Evolutionary conservation across 768 basidiomycete genomes (phyloP), one percentile per base, ranked within the genome.

Genomic region (Panellus pusillus): DNA sequence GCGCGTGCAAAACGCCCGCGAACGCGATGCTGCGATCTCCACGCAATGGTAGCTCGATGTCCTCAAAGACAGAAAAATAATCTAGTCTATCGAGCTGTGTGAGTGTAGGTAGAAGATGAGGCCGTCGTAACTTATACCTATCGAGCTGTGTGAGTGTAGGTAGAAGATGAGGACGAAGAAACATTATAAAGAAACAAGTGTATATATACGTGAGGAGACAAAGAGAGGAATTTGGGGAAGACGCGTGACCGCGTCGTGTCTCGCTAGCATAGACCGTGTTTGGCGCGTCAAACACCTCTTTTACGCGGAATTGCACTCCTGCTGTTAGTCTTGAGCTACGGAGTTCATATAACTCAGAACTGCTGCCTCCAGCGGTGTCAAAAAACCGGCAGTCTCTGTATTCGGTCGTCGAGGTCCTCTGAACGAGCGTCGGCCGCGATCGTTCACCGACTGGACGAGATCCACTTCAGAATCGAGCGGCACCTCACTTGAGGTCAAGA

Each of bases 251-350:
- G 38, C 7, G n/a, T 39, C 9, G 38, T 6, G 38, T 18, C 45
- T 47, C 45, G 44, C 32, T n/a, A 32, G 46, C 46, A 47, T 47
- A 47, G 46, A 47, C 46, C 46, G 44, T 46, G 29, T 46, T 46
- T 47, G 36, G 13, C 46, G 9, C 46, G 35, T 32, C 31, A 32
- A 32, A 32, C 31, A 6, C 31, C 13, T 32, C 31, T 32, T 32
- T 32, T n/a, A n/a, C n/a, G n/a, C n/a, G n/a, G n/a, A n/a, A n/a
- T n/a, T n/a, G n/a, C n/a, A n/a, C n/a, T n/a, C n/a, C n/a, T n/a
- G n/a, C n/a, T n/a, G n/a, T n/a, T n/a, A n/a, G n/a, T n/a, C n/a
- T n/a, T n/a, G n/a, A n/a, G n/a, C n/a, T n/a, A n/a, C n/a, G n/a
- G n/a, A n/a, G n/a, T n/a, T n/a, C n/a, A n/a, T n/a, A n/a, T n/a